Percentiles rank a stretch among this genome's conserved stretches.
Conservation (phyloP, 2,329 filamentous ascomycete species). For the Fusarium transvaalense region DNA sequence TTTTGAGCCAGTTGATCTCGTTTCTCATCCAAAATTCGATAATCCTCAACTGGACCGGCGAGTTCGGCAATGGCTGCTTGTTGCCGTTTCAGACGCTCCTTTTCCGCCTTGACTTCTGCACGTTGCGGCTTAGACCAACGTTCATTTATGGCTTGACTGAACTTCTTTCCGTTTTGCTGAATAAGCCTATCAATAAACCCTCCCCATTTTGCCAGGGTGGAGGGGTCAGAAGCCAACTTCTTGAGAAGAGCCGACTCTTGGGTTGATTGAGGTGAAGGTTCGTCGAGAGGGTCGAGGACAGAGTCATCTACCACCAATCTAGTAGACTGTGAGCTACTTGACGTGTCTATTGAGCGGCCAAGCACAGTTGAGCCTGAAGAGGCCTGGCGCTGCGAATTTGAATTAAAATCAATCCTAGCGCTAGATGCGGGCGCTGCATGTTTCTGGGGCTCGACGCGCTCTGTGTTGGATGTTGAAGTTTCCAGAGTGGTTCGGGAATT, state of each 20-base stretch:
- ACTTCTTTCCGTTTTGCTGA: conserved; percentile 62
- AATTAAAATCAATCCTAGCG: conserved; percentile 3
- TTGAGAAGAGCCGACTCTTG: conserved; percentile 44
- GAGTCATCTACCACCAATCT: conserved; percentile 19
- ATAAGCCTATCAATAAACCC: conserved; percentile 58
- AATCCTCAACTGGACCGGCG: conserved; percentile 57
- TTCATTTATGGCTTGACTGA: conserved; percentile 61
- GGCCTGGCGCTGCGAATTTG: conserved; percentile 27
- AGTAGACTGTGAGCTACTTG: conserved; percentile 21
- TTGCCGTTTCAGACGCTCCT: conserved; percentile 61
- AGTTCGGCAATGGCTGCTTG: conserved; percentile 60
- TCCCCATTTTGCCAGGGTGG: conserved; percentile 53
- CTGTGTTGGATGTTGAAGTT: conserved; percentile 1
- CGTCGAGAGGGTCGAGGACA: background rate
- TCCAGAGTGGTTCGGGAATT: conserved; percentile 29
- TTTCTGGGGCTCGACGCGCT: background rate
- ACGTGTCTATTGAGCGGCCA: background rate
- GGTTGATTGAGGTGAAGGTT: conserved; percentile 2
- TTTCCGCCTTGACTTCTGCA: conserved; percentile 62
- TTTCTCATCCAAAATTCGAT: conserved; percentile 57
- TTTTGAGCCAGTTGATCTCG: conserved; percentile 61
- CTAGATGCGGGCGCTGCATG: background rate
- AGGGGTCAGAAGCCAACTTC: conserved; percentile 49
- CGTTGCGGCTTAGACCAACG: conserved; percentile 61
- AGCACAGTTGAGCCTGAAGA: conserved; percentile 25